Base-by-base conservation (phyloP, 345 rosid species). In the Arabidopsis suecica region DNA sequence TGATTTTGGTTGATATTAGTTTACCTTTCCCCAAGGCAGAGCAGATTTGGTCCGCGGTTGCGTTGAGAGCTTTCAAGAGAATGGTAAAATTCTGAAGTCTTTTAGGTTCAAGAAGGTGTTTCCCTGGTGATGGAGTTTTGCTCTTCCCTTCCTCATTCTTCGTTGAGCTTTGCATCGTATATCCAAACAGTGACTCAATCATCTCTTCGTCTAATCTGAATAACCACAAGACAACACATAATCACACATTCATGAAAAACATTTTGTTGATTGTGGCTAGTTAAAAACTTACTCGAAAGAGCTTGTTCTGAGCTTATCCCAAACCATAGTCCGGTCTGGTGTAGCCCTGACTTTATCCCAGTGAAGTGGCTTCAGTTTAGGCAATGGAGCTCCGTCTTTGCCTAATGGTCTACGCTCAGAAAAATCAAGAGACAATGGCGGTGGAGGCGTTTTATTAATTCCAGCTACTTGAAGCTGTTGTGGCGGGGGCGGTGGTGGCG, bases 271-370 rank as follows among this genome's bases (percentile, higher is more conserved):
- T 20, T 65, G 34, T 69, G 38, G 8, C 7, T 32, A 5, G 30
- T 34, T 61, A 9, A 54, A 23, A 59, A 84, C 93, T 85, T 88
- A 95, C 99, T 95, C 99, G 9, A 95, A 92, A 16, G 99, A 92
- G 88, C 89, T 95, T 73, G 97, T 84, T 81, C 89, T 83, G 48
- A 95, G 73, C 85, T 86, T 90, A 80, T 95, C 98, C 99, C 99
- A 95, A 33, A 90, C 99, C 94, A 84, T 95, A 62, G 82, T 79
- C 3, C 86, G 84, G 75, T 95, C 98, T 5, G 96, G 89, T 65
- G 88, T 80, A 53, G 98, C 98, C 79, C 97, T 93, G n/a, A 95
- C 99, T 85, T 92, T 95, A 89, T 95, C 98, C 99, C 99, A 95
- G 3, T 95, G 99, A 68, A 95, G 98, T 4, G 99, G 99, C 85